phyloP scores from a whole-genome alignment of 176 grass and related monocot genomes.

The Bolboschoenus planiculmis region DNA sequence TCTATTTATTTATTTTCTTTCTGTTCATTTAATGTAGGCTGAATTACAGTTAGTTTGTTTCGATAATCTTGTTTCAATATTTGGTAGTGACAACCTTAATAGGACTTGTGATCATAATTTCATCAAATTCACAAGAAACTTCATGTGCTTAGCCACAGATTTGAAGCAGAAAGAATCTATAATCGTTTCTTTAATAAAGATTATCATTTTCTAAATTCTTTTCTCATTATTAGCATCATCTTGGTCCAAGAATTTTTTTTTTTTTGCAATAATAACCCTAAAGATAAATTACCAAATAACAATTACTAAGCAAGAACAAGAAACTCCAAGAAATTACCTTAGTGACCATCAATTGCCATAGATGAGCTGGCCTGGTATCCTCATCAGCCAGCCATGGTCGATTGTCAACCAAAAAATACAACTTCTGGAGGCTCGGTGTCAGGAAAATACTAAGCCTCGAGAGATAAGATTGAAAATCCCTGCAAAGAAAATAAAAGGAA shows the following conservation, averaged over 20 bases:
- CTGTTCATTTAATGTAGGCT: background rate
- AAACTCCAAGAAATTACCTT: conserved; percentile 48
- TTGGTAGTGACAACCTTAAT: background rate
- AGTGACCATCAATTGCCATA: conserved; percentile 97
- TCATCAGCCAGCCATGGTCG: conserved; percentile 74
- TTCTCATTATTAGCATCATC: background rate
- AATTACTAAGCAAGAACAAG: background rate
- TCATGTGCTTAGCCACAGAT: too few relatives aligned
- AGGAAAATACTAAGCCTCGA: conserved; percentile 77
- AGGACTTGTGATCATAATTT: background rate
- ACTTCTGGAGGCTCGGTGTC: conserved; percentile 52
- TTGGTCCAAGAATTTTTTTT: background rate
- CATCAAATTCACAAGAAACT: background rate
- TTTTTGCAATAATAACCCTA: background rate
- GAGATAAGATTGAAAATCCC: conserved; percentile 97
- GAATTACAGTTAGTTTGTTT: background rate
- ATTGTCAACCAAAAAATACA: conserved; percentile 82
- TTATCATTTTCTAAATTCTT: background rate
- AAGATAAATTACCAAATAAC: background rate
- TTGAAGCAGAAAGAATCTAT: too few relatives aligned
- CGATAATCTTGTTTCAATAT: background rate
- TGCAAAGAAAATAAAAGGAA: conserved; percentile 40
- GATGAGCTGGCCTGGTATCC: conserved; percentile 64
- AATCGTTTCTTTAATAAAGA: too few relatives aligned
- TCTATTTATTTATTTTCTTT: background rate